Conservation (phyloP, 257 asterid genomes). For the Buddleja alternifolia region DNA sequence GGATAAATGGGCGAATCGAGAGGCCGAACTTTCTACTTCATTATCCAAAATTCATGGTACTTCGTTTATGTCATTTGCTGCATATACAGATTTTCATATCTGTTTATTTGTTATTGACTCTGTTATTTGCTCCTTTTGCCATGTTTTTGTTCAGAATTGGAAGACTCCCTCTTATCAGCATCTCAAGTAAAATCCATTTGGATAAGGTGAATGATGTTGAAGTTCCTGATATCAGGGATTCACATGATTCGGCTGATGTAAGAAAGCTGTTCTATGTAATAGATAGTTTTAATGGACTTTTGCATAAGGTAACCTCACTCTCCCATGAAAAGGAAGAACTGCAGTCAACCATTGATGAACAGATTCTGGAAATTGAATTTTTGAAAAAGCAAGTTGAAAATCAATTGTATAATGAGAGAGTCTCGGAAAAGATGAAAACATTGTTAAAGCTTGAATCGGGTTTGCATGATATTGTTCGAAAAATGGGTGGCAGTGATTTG, state of each 20-base stretch:
- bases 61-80: slow-evolving; percentile 24
- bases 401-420: slow-evolving; percentile 38
- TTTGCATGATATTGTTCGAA: slow-evolving; percentile 57
- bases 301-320: slow-evolving; percentile 51
- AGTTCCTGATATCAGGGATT: slow-evolving; percentile 52
- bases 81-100: slow-evolving; percentile 8
- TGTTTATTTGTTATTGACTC: slow-evolving; percentile 8
- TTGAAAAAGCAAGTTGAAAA: slow-evolving; percentile 61
- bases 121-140: slow-evolving; percentile 11
- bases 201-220: slow-evolving; percentile 66
- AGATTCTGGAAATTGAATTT: slow-evolving; percentile 58
- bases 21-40: slow-evolving; percentile 58
- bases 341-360: slow-evolving; percentile 60
- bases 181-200: slow-evolving; percentile 64
- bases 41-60: slow-evolving; percentile 59
- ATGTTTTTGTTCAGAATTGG: slow-evolving; percentile 54
- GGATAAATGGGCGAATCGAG: slow-evolving; percentile 53
- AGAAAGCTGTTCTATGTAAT: slow-evolving; percentile 70
- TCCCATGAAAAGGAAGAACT: slow-evolving; percentile 63
- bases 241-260: slow-evolving; percentile 44
- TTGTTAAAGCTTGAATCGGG: slow-evolving; percentile 60
- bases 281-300: slow-evolving; percentile 56
- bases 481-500: slow-evolving; percentile 66
- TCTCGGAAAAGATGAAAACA: slow-evolving; percentile 49
- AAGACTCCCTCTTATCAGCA: slow-evolving; percentile 55